Percentiles rank a stretch among this genome's conserved stretches.
Conservation (phyloP, 805 yeast species). For the Cyberlindnera amylophila region DNA sequence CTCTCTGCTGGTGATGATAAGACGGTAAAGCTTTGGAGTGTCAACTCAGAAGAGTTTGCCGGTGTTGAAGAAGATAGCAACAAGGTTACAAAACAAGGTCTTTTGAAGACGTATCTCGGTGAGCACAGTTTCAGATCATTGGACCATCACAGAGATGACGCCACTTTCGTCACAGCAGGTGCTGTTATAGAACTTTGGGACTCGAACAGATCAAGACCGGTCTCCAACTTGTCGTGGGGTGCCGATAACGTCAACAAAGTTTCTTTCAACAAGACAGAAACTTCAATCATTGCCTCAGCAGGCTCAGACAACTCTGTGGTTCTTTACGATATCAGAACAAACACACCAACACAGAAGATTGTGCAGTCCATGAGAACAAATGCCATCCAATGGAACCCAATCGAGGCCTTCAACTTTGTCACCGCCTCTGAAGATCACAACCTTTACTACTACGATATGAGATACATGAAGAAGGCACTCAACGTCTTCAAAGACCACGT, state of each 20-base stretch:
- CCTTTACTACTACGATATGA: conserved; percentile 92
- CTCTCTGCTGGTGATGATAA: conserved; percentile 90
- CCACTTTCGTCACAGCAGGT: conserved; percentile 87
- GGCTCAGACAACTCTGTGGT: conserved; percentile 86
- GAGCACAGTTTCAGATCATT: conserved; percentile 79
- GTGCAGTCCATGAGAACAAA: conserved; percentile 81
- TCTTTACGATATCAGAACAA: conserved; percentile 84
- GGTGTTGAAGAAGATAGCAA: conserved; percentile 30
- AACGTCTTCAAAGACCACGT: conserved; percentile 94
- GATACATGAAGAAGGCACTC: conserved; percentile 75
- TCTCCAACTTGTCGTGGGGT: conserved; percentile 88
- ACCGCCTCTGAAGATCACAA: conserved; percentile 94
- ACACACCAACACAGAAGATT: conserved; percentile 88
- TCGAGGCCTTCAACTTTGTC: conserved; percentile 93
- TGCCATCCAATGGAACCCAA: conserved; percentile 92
- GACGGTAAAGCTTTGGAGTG: conserved; percentile 86
- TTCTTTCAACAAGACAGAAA: conserved; percentile 85
- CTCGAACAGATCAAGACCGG: conserved; percentile 68
- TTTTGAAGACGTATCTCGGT: conserved; percentile 76
- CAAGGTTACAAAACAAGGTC: conserved; percentile 41
- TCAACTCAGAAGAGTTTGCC: conserved; percentile 49
- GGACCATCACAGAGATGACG: conserved; percentile 78
- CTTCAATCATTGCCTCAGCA: conserved; percentile 82
- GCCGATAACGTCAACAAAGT: conserved; percentile 86
- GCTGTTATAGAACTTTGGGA: conserved; percentile 92